These are phyloP conservation scores for Sphaerostilbella broomeana DNA, from an alignment of 2,329 filamentous ascomycete species.

Conservation along the genomic window DNA sequence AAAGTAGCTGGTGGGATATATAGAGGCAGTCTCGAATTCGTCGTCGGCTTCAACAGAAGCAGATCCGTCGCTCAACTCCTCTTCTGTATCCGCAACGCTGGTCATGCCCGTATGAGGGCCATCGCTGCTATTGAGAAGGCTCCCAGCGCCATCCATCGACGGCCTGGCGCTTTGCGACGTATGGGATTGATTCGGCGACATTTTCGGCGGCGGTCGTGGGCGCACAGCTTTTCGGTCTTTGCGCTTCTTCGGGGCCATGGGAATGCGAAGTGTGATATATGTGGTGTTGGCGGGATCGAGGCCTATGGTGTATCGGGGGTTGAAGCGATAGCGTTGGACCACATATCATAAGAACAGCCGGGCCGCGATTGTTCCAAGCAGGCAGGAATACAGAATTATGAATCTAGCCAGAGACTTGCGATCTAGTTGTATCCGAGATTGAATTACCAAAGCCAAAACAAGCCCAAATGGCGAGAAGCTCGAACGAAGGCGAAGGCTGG, in stretches of 20 bases:
- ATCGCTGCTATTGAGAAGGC: slow-evolving; percentile 28
- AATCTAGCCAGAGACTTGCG: too few relatives aligned
- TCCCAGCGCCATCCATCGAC: slow-evolving; percentile 30
- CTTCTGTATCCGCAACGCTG: slow-evolving; percentile 29
- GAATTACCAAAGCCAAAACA: too few relatives aligned
- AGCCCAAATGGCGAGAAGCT: too few relatives aligned
- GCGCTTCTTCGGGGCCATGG: slow-evolving; percentile 8
- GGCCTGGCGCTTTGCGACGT: slow-evolving; percentile 14
- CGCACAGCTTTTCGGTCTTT: slow-evolving; percentile 1
- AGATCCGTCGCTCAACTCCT: slow-evolving; percentile 20
- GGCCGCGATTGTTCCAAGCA: too few relatives aligned
- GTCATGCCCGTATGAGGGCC: slow-evolving; percentile 32
- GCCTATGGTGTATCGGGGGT: neutral
- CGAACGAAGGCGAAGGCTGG: too few relatives aligned
- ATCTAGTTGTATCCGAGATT: too few relatives aligned
- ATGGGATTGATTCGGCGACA: neutral
- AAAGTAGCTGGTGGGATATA: slow-evolving; percentile 37
- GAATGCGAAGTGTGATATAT: neutral
- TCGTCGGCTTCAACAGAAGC: slow-evolving; percentile 21
- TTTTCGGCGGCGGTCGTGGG: neutral
- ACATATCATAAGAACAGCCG: slow-evolving; percentile 1
- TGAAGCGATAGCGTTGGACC: neutral
- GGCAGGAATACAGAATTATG: too few relatives aligned
- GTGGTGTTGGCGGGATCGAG: neutral
- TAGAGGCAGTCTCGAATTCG: slow-evolving; percentile 31